Evolutionary conservation across 345 rosid species (phyloP).

Genomic region (Syzygium jambos): DNA sequence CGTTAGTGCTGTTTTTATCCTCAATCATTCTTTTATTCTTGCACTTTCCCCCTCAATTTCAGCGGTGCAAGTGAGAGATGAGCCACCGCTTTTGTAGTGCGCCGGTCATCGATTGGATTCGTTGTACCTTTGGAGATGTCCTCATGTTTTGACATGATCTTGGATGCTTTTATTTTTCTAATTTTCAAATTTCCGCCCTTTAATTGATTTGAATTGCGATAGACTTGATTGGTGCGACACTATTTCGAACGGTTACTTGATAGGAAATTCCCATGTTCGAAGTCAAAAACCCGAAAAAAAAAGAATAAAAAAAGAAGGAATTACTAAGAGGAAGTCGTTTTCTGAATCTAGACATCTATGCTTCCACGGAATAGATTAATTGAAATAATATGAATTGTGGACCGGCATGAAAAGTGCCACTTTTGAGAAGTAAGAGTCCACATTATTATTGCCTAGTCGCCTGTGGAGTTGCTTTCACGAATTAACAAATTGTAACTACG

Average conservation of each 20-base stretch:
- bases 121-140: neutral
- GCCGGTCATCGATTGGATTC: neutral
- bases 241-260: neutral
- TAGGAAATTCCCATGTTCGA: accelerated
- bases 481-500: neutral
- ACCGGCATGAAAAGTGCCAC: neutral
- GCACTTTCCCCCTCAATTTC: neutral
- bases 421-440: neutral
- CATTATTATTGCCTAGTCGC: neutral
- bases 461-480: constrained; percentile 1
- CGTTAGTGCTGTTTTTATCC: neutral
- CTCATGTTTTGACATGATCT: neutral
- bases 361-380: neutral
- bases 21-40: neutral
- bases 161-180: neutral
- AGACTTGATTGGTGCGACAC: neutral
- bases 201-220: neutral
- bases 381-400: neutral
- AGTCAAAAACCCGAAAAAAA: neutral
- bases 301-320: neutral
- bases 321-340: neutral
- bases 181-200: neutral
- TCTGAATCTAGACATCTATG: accelerated
- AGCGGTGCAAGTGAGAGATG: neutral
- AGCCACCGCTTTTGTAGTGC: neutral